Evolutionary conservation across 768 basidiomycete species (phyloP).

Genomic region (Lepiota brunneoincarnata): DNA sequence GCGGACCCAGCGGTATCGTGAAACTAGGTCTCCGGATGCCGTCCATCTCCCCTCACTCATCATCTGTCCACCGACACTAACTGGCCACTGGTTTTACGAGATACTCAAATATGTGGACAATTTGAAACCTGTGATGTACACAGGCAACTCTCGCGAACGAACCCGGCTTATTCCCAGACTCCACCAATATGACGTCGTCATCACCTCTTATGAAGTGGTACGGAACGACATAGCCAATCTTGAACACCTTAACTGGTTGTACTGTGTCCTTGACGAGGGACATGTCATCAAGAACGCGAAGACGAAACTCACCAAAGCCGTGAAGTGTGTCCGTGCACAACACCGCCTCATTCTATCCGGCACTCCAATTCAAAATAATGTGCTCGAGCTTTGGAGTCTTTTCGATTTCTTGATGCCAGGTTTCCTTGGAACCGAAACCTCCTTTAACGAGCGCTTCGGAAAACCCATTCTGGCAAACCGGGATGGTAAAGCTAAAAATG

Average conservation of each 20-base stretch:
- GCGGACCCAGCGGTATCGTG: slow-evolving; percentile 63
- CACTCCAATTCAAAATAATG: slow-evolving; percentile 99
- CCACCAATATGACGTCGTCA: slow-evolving; percentile 79
- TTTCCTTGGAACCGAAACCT: slow-evolving; percentile 92
- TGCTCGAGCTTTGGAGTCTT: slow-evolving; percentile 95
- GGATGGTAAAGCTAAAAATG: slow-evolving; percentile 92
- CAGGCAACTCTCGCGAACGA: slow-evolving; percentile 84
- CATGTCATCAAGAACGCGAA: slow-evolving; percentile 99
- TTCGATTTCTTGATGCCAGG: slow-evolving; percentile 99
- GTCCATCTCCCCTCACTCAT: slow-evolving; percentile 92
- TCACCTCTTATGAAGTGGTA: slow-evolving; percentile 97
- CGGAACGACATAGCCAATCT: slow-evolving; percentile 87
- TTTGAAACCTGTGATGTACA: slow-evolving; percentile 83
- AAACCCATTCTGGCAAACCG: slow-evolving; percentile 94
- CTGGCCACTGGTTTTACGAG: slow-evolving; percentile 99
- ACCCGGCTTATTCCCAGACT: slow-evolving; percentile 63
- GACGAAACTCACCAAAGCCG: slow-evolving; percentile 95
- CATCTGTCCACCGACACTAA: slow-evolving; percentile 94
- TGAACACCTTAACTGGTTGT: slow-evolving; percentile 80
- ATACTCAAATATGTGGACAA: slow-evolving; percentile 89
- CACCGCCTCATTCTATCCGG: slow-evolving; percentile 95
- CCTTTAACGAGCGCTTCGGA: slow-evolving; percentile 93
- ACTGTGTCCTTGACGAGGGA: slow-evolving; percentile 96
- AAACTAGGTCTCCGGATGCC: slow-evolving; percentile 68
- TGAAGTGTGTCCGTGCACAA: slow-evolving; percentile 85